Percentiles rank a stretch among this genome's conserved stretches.
Conservation (phyloP, 495 filamentous ascomycete genomes). For the Penicillium atrosanguineum region DNA sequence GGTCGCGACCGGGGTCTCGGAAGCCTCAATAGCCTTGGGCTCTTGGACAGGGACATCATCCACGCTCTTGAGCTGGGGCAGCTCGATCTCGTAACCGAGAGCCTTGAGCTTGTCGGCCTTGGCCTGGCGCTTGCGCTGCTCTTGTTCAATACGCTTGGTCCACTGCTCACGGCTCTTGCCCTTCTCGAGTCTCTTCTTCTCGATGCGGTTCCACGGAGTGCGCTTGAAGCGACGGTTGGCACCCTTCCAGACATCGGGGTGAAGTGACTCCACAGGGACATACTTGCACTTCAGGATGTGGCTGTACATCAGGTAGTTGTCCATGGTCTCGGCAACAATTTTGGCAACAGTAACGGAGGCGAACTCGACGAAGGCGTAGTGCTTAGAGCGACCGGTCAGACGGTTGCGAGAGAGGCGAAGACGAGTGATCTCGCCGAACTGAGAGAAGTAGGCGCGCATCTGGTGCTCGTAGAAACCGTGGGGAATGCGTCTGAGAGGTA, state of each 20-base stretch:
- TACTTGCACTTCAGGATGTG: slow-evolving; percentile 85
- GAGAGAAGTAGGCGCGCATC: slow-evolving; percentile 91
- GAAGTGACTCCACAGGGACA: slow-evolving; percentile 71
- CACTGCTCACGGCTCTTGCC: slow-evolving; percentile 70
- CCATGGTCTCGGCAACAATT: slow-evolving; percentile 90
- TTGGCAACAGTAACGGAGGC: slow-evolving; percentile 71
- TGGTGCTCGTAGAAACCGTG: slow-evolving; percentile 96
- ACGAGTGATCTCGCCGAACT: slow-evolving; percentile 81
- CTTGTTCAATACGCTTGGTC: slow-evolving; percentile 66
- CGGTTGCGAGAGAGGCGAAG: slow-evolving; percentile 88
- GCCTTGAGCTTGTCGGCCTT: slow-evolving; percentile 74
- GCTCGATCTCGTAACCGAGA: slow-evolving; percentile 81
- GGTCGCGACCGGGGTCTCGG: slow-evolving; percentile 27
- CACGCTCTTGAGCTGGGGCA: slow-evolving; percentile 68
- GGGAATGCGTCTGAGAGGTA: slow-evolving; percentile 62
- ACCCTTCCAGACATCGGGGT: slow-evolving; percentile 79
- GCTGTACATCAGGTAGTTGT: slow-evolving; percentile 94
- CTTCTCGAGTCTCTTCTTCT: slow-evolving; percentile 67
- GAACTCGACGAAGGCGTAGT: slow-evolving; percentile 94
- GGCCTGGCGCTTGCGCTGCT: slow-evolving; percentile 62
- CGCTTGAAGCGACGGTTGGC: slow-evolving; percentile 85
- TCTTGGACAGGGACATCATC: slow-evolving; percentile 51
- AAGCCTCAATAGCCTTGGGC: slow-evolving; percentile 28
- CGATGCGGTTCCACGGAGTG: slow-evolving; percentile 80
- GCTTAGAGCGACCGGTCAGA: slow-evolving; percentile 81